Evolutionary conservation across 2,329 filamentous ascomycete genomes (phyloP).

Genomic region (Nigrograna mackinnonii): DNA sequence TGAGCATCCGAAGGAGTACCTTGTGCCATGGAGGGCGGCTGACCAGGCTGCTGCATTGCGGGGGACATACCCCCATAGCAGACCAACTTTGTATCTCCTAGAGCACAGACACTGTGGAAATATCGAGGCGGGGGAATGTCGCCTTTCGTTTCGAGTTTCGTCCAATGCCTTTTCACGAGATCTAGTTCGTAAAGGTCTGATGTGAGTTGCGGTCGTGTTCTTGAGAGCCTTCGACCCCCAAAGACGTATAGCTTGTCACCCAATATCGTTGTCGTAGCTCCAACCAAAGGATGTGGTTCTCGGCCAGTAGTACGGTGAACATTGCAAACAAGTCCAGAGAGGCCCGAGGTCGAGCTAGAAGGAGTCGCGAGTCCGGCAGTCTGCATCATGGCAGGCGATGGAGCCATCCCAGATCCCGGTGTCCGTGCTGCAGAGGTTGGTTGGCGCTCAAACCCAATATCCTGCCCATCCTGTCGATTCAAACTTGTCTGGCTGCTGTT

Average conservation of each 20-base stretch:
- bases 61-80: constrained; percentile 99
- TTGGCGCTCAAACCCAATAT: constrained; percentile 41
- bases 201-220: constrained; percentile 81
- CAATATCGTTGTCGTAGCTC: constrained; percentile 91
- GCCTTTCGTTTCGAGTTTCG: constrained; percentile 80
- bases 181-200: constrained; percentile 93
- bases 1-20: constrained; percentile 62
- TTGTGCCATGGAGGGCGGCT: constrained; percentile 39
- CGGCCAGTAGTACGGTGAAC: constrained; percentile 83
- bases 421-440: constrained; percentile 36
- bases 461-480: constrained; percentile 46
- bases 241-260: constrained; percentile 98
- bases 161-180: constrained; percentile 89
- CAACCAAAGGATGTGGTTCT: constrained; percentile 89
- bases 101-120: constrained; percentile 92
- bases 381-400: constrained; percentile 42
- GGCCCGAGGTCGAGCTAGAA: constrained; percentile 57
- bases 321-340: constrained; percentile 70
- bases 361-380: constrained; percentile 41
- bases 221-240: constrained; percentile 84
- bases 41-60: constrained; percentile 51
- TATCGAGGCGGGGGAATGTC: constrained; percentile 91
- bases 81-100: constrained; percentile 94
- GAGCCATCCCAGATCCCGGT: constrained; percentile 49
- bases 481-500: constrained; percentile 53